Base-by-base conservation (phyloP, 2,329 filamentous ascomycete species). In the Fusarium albidum region DNA sequence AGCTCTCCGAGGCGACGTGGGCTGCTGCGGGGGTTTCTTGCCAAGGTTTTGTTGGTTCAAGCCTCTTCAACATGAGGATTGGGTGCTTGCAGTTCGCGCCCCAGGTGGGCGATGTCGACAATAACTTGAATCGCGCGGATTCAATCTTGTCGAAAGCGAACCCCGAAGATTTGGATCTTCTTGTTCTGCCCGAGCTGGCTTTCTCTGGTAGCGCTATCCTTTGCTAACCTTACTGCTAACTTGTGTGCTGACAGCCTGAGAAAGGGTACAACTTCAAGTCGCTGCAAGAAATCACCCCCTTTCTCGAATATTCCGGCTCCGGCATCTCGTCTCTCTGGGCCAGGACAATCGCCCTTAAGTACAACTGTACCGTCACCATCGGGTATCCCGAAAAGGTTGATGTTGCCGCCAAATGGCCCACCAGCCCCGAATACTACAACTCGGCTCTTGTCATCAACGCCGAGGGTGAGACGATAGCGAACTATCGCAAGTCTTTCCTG, bases 211-310 rank as follows among this genome's bases (percentile, higher is more conserved):
- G 61, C 21, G 21, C 21, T 21, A 4, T 35, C 40, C 10, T 29
- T 10, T 32, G 6, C 18, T 7, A 7, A 11, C 25, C 27, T 28
- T 27, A 26, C 4, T 33, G 5, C n/a, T 6, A 18, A 4, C 11
- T 15, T 15, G 21, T 12, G 32, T 18, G 38, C 50, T 60, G 26
- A 59, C 35, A 35, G 14, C n/a, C 28, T 45, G 27, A 7, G 21
- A 25, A 68, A 85, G 89, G 91, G 26, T 95, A 93, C 76, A 92
- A 92, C 69, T 94, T 93, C 75, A 81, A 82, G 34, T 89, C 86
- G 0, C 70, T 91, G 3, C 75, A 82, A 27, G 80, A 91, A 2
- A 92, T 94, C 35, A 73, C 74, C 2, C 88, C 89, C 0, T 89
- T 79, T 61, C 82, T 94, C 4, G 91, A 95, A 66, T 82, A 79